phyloP scores from a whole-genome alignment of 176 grass and related monocot species.

The Eragrostis curvula region DNA sequence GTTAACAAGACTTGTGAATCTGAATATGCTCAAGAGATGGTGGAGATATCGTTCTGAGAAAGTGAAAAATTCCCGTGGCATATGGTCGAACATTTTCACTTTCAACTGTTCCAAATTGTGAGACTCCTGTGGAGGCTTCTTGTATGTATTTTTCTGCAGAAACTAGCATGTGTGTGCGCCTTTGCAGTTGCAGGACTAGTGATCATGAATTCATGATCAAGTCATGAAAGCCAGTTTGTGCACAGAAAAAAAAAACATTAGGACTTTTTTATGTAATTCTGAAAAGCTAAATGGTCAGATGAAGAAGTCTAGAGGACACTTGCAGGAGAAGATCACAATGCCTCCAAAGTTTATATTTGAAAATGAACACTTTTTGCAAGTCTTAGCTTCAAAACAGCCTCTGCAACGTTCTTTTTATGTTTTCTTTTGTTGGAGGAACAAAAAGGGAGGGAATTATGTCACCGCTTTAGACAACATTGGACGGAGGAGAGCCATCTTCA shows the following conservation, averaged over 20 bases:
- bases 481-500: conserved; percentile 48
- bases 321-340: background rate
- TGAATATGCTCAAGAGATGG: conserved; percentile 49
- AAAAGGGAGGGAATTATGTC: conserved; percentile 36
- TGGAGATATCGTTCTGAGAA: conserved; percentile 40
- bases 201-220: conserved; percentile 29
- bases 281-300: conserved; percentile 8
- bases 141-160: conserved; percentile 10
- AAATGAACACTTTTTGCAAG: conserved; percentile 20
- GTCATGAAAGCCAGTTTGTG: conserved; percentile 17
- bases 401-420: conserved; percentile 19
- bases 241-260: background rate
- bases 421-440: conserved; percentile 33
- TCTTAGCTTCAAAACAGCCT: conserved; percentile 4
- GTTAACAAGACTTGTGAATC: conserved; percentile 32
- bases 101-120: conserved; percentile 39
- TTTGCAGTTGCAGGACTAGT: background rate
- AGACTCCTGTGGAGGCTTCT: conserved; percentile 13
- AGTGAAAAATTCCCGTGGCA: conserved; percentile 42
- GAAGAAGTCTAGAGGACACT: background rate
- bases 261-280: conserved; percentile 26
- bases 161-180: conserved; percentile 11
- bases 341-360: conserved; percentile 11
- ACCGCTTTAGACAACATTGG: conserved; percentile 39
- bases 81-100: conserved; percentile 29